phyloP scores from a whole-genome alignment of 805 yeast genomes.

The Saccharomyces mikatae region DNA sequence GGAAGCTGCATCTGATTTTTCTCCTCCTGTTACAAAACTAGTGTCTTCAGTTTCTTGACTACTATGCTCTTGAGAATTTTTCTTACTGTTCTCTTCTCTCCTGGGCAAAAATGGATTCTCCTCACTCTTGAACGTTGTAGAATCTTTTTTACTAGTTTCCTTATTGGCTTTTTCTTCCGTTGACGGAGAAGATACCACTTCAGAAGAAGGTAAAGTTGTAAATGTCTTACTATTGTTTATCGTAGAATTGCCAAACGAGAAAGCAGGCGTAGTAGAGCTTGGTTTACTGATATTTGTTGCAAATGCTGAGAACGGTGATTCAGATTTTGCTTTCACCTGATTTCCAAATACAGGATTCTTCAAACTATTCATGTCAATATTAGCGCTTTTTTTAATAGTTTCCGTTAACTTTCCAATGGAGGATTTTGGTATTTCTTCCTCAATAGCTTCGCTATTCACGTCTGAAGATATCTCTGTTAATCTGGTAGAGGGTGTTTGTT shows the following conservation, averaged over 20 bases:
- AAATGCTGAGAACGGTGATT: constrained; percentile 24
- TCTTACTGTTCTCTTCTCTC: not conserved
- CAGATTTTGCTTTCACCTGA: not conserved
- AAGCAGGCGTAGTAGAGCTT: constrained; percentile 4
- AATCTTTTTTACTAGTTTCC: not conserved
- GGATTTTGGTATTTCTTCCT: not conserved
- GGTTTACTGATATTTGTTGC: constrained; percentile 15
- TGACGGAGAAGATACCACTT: not conserved
- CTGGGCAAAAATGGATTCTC: not conserved
- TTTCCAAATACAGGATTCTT: constrained; percentile 2
- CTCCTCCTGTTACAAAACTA: not conserved
- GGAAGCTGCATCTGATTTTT: not conserved
- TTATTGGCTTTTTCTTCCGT: not conserved
- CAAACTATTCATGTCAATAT: constrained; percentile 8
- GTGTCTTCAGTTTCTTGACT: not conserved
- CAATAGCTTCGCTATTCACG: not conserved
- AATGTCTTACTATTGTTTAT: not conserved
- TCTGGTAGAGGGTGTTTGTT: constrained; percentile 12
- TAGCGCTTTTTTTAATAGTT: constrained; percentile 24
- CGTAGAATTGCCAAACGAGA: not conserved
- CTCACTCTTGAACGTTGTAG: not conserved
- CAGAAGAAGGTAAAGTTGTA: not conserved
- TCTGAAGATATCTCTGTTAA: not conserved
- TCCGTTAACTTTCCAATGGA: constrained; percentile 21
- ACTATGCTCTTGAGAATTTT: not conserved